Percentiles rank a stretch among this genome's conserved stretches.
Conservation (phyloP, 257 asterid species). For the Fraxinus excelsior region DNA sequence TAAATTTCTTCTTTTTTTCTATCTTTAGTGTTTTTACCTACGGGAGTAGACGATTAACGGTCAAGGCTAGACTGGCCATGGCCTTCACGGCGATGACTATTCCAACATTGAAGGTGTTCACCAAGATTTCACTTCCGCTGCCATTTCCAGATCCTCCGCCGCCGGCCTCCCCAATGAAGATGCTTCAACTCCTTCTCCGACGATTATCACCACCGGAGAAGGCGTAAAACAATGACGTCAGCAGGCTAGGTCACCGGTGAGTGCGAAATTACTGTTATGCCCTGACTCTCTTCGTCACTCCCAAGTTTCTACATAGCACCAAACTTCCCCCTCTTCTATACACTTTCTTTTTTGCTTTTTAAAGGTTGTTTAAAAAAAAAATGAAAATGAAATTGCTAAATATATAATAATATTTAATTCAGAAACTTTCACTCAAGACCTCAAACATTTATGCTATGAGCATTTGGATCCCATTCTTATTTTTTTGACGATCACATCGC, state of each 20-base stretch:
- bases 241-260: constrained; percentile 24
- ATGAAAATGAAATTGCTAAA: too few relatives aligned
- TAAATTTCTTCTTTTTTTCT: background rate
- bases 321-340: constrained; percentile 28
- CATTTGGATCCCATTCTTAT: background rate
- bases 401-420: too few relatives aligned
- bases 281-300: constrained; percentile 43
- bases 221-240: constrained; percentile 49
- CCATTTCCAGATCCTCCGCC: constrained; percentile 46
- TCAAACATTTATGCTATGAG: background rate
- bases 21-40: constrained; percentile 44
- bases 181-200: constrained; percentile 36
- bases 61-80: constrained; percentile 77
- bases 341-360: constrained; percentile 25
- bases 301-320: constrained; percentile 50
- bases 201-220: constrained; percentile 61
- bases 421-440: background rate
- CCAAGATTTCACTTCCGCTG: constrained; percentile 28
- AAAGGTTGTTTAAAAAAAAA: background rate
- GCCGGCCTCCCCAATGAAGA: constrained; percentile 44
- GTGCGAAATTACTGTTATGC: constrained; percentile 25
- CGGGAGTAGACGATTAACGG: constrained; percentile 71
- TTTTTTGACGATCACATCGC: too few relatives aligned
- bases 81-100: constrained; percentile 72
- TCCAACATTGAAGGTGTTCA: constrained; percentile 57